A percentile compares a stretch with the other conserved stretches of the same genome.
Evolutionary conservation across 208 protist species (phyloP).

Genomic region (Wallacemonas collosoma): DNA sequence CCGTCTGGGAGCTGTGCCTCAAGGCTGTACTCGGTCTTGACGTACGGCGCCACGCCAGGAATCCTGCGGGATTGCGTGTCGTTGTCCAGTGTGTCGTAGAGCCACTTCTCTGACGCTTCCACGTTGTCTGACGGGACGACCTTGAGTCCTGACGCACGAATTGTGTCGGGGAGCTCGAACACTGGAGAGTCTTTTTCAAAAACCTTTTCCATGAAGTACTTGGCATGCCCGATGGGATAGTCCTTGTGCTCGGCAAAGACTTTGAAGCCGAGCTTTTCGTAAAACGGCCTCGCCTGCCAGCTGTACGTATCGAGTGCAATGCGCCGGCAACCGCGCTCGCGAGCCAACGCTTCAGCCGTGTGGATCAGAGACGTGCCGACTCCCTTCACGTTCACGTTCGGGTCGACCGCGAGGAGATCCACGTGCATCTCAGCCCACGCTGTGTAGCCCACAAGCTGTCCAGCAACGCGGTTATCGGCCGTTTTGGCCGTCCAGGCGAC

Average conservation of each 20-base stretch:
- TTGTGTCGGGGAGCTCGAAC: slow-evolving; percentile 4
- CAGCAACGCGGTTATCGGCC: slow-evolving; percentile 16
- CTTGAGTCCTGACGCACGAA: slow-evolving; percentile 1
- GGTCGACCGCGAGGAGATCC: slow-evolving; percentile 18
- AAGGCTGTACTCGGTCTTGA: neutral
- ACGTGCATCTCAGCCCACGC: slow-evolving; percentile 22
- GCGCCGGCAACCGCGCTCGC: slow-evolving; percentile 24
- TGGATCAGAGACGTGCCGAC: slow-evolving; percentile 25
- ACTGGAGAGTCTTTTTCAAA: slow-evolving; percentile 15
- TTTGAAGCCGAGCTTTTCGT: slow-evolving; percentile 38
- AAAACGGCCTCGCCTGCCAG: slow-evolving; percentile 55
- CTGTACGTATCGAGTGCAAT: slow-evolving; percentile 43
- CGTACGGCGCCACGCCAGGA: slow-evolving; percentile 3
- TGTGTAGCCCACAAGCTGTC: slow-evolving; percentile 5
- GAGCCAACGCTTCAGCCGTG: slow-evolving; percentile 22
- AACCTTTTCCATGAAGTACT: slow-evolving; percentile 45
- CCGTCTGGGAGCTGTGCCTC: slow-evolving; percentile 6
- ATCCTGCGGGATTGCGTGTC: slow-evolving; percentile 12
- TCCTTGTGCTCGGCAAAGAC: slow-evolving; percentile 33
- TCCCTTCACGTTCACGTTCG: slow-evolving; percentile 19
- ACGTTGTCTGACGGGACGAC: slow-evolving; percentile 11
- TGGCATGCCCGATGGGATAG: slow-evolving; percentile 30
- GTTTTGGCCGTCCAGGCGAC: slow-evolving; percentile 21
- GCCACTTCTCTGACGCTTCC: slow-evolving; percentile 9
- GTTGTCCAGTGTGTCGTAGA: slow-evolving; percentile 9